Evolutionary conservation across 2,329 filamentous ascomycete genomes (phyloP).

Genomic region (Exophiala sideris): DNA sequence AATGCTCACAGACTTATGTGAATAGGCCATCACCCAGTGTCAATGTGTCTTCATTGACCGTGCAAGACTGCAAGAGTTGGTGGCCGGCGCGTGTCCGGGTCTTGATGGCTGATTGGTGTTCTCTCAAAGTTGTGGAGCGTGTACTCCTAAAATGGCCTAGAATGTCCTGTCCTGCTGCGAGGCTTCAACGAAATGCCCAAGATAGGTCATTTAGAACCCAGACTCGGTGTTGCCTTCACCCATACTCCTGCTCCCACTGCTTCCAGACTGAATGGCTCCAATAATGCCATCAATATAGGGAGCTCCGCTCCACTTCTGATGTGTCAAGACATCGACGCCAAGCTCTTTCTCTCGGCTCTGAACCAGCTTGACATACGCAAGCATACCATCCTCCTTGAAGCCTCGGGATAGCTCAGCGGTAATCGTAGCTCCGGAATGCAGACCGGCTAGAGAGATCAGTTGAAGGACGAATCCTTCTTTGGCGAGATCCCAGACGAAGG

Average conservation of each 20-base stretch:
- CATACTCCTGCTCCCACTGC: constrained; percentile 87
- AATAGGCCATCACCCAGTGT: no score
- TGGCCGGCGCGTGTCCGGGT: no score
- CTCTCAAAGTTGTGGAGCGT: no score
- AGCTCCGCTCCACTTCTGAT: constrained; percentile 76
- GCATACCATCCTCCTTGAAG: constrained; percentile 91
- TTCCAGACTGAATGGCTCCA: constrained; percentile 86
- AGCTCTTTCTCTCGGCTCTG: constrained; percentile 87
- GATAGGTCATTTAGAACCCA: constrained; percentile 18
- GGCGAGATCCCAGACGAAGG: constrained; percentile 95
- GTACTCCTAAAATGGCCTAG: no score
- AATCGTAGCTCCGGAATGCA: constrained; percentile 63
- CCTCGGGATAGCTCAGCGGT: constrained; percentile 71
- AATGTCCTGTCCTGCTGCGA: no score
- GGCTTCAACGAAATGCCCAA: no score
- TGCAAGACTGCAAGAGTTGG: no score
- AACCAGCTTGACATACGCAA: constrained; percentile 92
- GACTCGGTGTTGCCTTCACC: constrained; percentile 87
- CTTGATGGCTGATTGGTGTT: no score
- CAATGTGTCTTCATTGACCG: no score
- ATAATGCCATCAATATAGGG: constrained; percentile 83
- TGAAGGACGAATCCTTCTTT: constrained; percentile 72
- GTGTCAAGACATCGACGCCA: constrained; percentile 86
- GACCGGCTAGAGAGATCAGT: constrained; percentile 61
- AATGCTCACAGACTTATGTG: no score